These are phyloP conservation scores for Geotrichum restrictum DNA, from an alignment of 1,139 yeast genomes.

Conservation along the genomic window DNA sequence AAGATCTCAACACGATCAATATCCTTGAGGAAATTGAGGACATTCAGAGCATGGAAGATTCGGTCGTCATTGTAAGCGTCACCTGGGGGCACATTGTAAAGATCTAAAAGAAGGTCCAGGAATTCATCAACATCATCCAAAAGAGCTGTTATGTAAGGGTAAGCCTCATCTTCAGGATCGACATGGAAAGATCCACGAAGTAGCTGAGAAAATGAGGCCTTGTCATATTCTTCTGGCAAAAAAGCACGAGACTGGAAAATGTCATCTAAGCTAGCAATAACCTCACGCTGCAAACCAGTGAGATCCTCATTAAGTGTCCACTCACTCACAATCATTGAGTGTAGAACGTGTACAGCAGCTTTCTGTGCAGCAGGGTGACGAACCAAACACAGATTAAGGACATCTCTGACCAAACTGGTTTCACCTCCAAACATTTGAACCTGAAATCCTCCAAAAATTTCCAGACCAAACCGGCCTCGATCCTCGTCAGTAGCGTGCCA, in stretches of 20 bases:
- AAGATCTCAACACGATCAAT: slow-evolving; percentile 78
- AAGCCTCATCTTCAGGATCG: slow-evolving; percentile 67
- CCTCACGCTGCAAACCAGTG: slow-evolving; percentile 58
- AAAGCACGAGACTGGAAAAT: slow-evolving; percentile 55
- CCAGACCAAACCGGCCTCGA: slow-evolving; percentile 56
- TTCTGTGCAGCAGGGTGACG: slow-evolving; percentile 59
- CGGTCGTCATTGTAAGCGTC: slow-evolving; percentile 85
- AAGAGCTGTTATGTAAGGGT: slow-evolving; percentile 49
- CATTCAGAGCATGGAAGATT: slow-evolving; percentile 72
- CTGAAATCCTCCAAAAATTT: slow-evolving; percentile 68
- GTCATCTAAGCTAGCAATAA: slow-evolving; percentile 53
- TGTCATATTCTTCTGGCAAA: slow-evolving; percentile 53
- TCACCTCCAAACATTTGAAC: slow-evolving; percentile 58
- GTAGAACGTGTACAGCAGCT: slow-evolving; percentile 63
- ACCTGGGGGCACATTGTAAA: slow-evolving; percentile 71
- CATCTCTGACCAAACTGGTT: slow-evolving; percentile 59
- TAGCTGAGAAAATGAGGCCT: slow-evolving; percentile 50
- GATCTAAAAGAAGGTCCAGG: slow-evolving; percentile 61
- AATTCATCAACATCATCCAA: slow-evolving; percentile 60
- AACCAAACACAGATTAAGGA: slow-evolving; percentile 67
- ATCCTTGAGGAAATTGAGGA: slow-evolving; percentile 71
- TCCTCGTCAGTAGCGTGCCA: slow-evolving; percentile 64
- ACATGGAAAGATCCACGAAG: slow-evolving; percentile 52
- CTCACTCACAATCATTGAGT: slow-evolving; percentile 69
- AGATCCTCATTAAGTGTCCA: slow-evolving; percentile 57